Conservation (phyloP, 2,329 filamentous ascomycete genomes). For the Colletotrichum zoysiae region DNA sequence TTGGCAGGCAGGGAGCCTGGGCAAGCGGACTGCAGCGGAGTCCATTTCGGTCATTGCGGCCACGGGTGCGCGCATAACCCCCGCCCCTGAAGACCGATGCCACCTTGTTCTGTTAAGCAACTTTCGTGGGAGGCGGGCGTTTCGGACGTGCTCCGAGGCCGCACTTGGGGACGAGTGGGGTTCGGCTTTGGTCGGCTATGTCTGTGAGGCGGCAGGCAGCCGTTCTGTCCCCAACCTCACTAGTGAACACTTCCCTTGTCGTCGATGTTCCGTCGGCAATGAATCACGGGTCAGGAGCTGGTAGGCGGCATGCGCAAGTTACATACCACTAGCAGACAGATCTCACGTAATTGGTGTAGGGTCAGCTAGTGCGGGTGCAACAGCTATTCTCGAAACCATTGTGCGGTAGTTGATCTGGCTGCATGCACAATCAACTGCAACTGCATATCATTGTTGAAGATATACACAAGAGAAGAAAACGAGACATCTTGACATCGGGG, state of each 20-base stretch:
- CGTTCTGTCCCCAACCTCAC: too few relatives aligned
- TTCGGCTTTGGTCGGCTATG: slow-evolving; percentile 25
- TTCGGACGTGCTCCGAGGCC: slow-evolving; percentile 23
- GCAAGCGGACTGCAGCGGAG: slow-evolving; percentile 8
- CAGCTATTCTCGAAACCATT: not conserved
- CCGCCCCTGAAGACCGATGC: not conserved
- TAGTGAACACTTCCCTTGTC: not conserved
- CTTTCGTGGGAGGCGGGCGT: not conserved
- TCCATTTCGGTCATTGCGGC: slow-evolving; percentile 17
- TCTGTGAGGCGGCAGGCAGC: not conserved
- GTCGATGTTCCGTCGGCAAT: not conserved
- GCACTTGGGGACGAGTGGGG: not conserved
- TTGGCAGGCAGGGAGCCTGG: slow-evolving; percentile 36
- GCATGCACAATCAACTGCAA: not conserved
- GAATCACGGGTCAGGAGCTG: not conserved
- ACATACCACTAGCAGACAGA: not conserved
- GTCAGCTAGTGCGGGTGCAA: not conserved
- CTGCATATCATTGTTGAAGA: not conserved
- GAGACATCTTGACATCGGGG: not conserved
- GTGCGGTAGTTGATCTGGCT: not conserved
- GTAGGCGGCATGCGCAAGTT: not conserved
- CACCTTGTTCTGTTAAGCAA: slow-evolving; percentile 10
- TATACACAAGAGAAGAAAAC: not conserved
- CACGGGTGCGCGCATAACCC: not conserved
- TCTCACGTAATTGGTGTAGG: too few relatives aligned